Base-by-base conservation (phyloP, 805 yeast species). In the Yarrowia porcina region DNA sequence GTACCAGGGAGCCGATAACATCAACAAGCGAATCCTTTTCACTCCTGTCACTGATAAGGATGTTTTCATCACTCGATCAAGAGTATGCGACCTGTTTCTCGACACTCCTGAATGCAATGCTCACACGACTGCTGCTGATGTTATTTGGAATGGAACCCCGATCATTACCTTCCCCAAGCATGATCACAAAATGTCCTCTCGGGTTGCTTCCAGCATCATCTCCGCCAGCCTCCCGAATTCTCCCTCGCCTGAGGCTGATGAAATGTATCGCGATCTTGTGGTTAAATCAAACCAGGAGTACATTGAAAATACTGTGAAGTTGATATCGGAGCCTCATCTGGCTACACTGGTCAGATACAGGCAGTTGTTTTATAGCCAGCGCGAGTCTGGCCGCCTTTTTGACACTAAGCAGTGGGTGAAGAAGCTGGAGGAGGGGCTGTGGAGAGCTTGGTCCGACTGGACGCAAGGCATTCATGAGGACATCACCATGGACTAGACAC, bases 61-160 rank as follows among this genome's bases (percentile, higher is more conserved):
- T 33, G 65, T 63, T 27, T 76, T 73, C 60, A 64, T 73, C 13
- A 50, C 70, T 20, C 64, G 76, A 30, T 69, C 72, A n/a, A 62
- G 75, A 8, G 70, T 68, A 4, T 70, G 73, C 15, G 75, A 73
- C 56, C 15, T 73, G 27, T 68, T 72, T 33, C 64, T 73, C 4
- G 75, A 73, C 47, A 72, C 76, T 5, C 75, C 75, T 5, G 75
- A 73, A 47, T 73, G 75, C 61, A 73, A 71, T 61, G 75, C 73
- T 33, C 76, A 73, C 52, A 73, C 75, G 17, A 73, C 75, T 3
- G 73, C 76, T 18, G 70, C 74, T 0, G 75, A 73, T 56, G 73
- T 73, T 20, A 41, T 69, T 18, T 73, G 75, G 75, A 61, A 70
- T 3, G 72, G 73, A 12, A 69, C 75, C 2, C 75, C 75, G 1